Conservation (phyloP, 805 yeast species). For the Candida vartiovaarae region DNA sequence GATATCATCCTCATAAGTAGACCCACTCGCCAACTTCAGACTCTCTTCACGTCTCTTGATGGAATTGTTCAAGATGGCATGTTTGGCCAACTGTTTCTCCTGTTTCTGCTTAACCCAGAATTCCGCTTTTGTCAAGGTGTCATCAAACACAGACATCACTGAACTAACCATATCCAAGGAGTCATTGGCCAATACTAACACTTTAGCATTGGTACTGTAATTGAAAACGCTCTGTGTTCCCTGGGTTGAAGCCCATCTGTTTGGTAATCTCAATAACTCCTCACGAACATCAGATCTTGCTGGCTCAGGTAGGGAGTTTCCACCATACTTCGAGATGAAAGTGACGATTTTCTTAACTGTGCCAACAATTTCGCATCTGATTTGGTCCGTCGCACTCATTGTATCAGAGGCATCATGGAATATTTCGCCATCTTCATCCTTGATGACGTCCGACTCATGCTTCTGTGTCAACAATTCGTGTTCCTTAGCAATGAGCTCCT, state of each 20-base stretch:
- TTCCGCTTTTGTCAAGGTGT: conserved; percentile 79
- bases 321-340: conserved; percentile 79
- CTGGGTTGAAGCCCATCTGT: conserved; percentile 50
- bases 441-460: background rate
- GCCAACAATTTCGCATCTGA: conserved; percentile 76
- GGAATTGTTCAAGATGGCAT: conserved; percentile 20
- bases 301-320: conserved; percentile 66
- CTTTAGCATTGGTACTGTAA: conserved; percentile 53
- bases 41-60: conserved; percentile 9
- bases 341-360: conserved; percentile 86
- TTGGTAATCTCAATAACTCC: conserved; percentile 68
- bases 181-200: conserved; percentile 79
- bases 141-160: conserved; percentile 78
- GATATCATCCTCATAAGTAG: too few relatives aligned
- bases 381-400: conserved; percentile 26
- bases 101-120: conserved; percentile 59
- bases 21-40: too few relatives aligned
- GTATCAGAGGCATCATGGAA: conserved; percentile 28
- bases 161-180: conserved; percentile 77
- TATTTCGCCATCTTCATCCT: conserved; percentile 22
- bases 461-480: conserved; percentile 16
- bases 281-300: conserved; percentile 78
- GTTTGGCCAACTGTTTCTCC: conserved; percentile 27
- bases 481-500: conserved; percentile 47
- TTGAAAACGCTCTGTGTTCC: conserved; percentile 12